Base-by-base conservation (phyloP, 2,329 filamentous ascomycete species). In the Aspergillus sp. region DNA sequence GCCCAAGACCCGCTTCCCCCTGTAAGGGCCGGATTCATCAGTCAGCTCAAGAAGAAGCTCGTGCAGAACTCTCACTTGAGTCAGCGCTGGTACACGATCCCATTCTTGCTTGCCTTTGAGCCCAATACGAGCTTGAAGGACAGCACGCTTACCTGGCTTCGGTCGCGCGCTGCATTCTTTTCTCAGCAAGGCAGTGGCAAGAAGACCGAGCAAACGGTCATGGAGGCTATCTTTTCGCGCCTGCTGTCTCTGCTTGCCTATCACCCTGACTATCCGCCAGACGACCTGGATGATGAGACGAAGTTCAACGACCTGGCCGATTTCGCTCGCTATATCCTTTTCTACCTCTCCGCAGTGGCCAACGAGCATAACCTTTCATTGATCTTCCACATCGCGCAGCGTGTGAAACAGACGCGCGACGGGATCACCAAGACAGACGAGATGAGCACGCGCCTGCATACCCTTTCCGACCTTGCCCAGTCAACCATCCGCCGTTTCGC, bases 31-130 rank as follows among this genome's bases (percentile, higher is more conserved):
- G 83, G 82, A 1, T 97, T 99, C 64, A 81, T 94, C 49, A 85
- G 86, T 64, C 91, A 92, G 62, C 77, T 99, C 38, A 94, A 96
- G 73, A 97, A 96, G 73, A 71, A 70, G 52, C 59, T 75, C 16
- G 67, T 70, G n/a, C 71, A 73, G 55, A 66, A 62, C n/a, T 62
- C 71, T 5, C 93, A 96, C 64, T 82, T 97, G 4, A 88, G 88
- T 9, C 83, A 88, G 49, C 86, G 93, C 9, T 99, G 95, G 79
- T 94, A 96, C 70, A 88, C 90, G 0, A 87, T 96, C 38, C 80
- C 96, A 5, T 97, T 97, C 75, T 76, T 97, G 41, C 88, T 91
- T 29, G 93, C 94, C 1, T 97, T 94, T 68, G 94, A 99, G 73
- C 94, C 93, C 0, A 82, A 85, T 34, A 68, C 76, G n/a, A 81